A percentile compares a stretch with the other conserved stretches of the same genome.
Conservation (phyloP, 116 monocot species). For the Dioscorea cayenensis region DNA sequence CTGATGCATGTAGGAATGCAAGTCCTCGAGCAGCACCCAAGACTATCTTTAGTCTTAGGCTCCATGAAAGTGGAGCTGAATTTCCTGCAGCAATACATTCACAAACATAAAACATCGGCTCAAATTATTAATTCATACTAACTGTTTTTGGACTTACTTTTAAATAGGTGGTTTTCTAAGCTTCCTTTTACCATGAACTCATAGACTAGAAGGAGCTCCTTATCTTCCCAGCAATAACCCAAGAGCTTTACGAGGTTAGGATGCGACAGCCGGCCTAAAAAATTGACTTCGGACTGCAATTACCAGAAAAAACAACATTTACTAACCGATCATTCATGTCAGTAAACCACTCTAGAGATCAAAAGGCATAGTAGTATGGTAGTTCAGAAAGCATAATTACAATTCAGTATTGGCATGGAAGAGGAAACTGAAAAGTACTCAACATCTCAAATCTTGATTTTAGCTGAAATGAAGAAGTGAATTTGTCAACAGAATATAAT, state of each 20-base stretch:
- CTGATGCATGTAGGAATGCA: conserved; percentile 48
- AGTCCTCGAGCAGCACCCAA: conserved; percentile 61
- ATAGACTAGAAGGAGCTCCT: conserved; percentile 55
- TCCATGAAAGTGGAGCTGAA: conserved; percentile 49
- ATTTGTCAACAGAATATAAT: no score
- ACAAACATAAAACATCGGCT: no score
- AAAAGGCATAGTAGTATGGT: no score
- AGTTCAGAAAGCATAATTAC: no score
- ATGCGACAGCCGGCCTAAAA: conserved; percentile 56
- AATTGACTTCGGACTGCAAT: conserved; percentile 58
- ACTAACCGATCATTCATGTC: no score
- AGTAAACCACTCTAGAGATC: no score
- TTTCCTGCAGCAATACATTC: conserved; percentile 22
- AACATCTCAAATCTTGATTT: no score
- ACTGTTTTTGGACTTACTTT: conserved; percentile 25
- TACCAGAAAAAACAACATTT: neutral
- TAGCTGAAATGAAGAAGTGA: no score
- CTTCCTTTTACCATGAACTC: conserved; percentile 63
- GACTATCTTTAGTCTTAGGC: conserved; percentile 42
- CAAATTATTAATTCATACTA: neutral
- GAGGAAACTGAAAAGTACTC: no score
- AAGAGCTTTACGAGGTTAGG: conserved; percentile 65
- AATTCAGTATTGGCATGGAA: no score
- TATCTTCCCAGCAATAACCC: conserved; percentile 64
- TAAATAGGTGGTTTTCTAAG: conserved; percentile 59